A percentile compares a stretch with the other conserved stretches of the same genome.
phyloP scores from a whole-genome alignment of 768 basidiomycete genomes.

The Tulasnella sp. region DNA sequence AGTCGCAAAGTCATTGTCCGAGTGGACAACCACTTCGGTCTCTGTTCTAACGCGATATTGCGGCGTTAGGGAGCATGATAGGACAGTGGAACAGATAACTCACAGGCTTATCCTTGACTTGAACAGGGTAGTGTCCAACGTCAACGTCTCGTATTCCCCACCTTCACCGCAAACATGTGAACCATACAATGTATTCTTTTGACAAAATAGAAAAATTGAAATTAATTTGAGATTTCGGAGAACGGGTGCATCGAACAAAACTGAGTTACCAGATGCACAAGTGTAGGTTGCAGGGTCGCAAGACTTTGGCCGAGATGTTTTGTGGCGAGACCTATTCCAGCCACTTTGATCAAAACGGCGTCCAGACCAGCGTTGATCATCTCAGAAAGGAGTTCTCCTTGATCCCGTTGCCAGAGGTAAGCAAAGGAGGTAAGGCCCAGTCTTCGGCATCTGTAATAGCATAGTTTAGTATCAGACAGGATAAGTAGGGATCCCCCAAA shows the following conservation, averaged over 20 bases:
- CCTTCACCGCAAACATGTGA: slow-evolving; percentile 95
- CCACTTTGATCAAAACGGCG: slow-evolving; percentile 85
- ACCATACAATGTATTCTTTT: slow-evolving; percentile 66
- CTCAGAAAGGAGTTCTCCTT: slow-evolving; percentile 67
- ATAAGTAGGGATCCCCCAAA: not conserved
- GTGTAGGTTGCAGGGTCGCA: slow-evolving; percentile 54
- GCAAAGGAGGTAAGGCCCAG: slow-evolving; percentile 66
- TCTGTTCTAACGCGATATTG: slow-evolving; percentile 34
- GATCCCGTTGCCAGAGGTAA: slow-evolving; percentile 91
- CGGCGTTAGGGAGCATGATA: not conserved
- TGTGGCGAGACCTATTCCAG: slow-evolving; percentile 74
- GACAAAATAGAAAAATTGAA: not conserved
- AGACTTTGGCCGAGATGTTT: slow-evolving; percentile 71
- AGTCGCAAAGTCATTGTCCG: slow-evolving; percentile 71
- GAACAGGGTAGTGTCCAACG: slow-evolving; percentile 81
- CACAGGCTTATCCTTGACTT: slow-evolving; percentile 61
- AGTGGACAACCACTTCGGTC: slow-evolving; percentile 60
- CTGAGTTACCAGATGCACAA: slow-evolving; percentile 61
- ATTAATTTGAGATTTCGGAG: not conserved
- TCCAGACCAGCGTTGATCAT: slow-evolving; percentile 75
- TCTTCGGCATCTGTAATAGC: slow-evolving; percentile 53
- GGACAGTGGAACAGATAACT: slow-evolving; percentile 20
- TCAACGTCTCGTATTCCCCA: slow-evolving; percentile 93
- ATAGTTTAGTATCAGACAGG: slow-evolving; percentile 1
- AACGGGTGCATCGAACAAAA: slow-evolving; percentile 23